A percentile compares a stretch with the other conserved stretches of the same genome.
These are phyloP conservation scores for Gentiana dahurica DNA, from an alignment of 257 asterid species.

Conservation along the genomic window DNA sequence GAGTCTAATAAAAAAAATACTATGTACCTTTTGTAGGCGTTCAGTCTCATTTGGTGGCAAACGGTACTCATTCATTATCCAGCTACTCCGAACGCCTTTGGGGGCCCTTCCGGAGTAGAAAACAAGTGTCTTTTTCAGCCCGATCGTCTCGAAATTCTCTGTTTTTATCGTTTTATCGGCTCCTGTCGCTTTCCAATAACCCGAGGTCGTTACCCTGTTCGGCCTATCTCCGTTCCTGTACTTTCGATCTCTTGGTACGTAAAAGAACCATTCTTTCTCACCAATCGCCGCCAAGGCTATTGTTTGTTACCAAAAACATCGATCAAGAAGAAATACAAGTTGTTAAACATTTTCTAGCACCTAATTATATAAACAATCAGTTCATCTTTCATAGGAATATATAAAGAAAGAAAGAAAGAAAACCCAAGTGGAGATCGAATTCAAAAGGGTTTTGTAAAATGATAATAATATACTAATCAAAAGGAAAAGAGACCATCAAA, in stretches of 20 bases:
- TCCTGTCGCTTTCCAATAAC: slow-evolving; percentile 98
- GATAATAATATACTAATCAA: too few relatives aligned
- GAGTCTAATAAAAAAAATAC: too few relatives aligned
- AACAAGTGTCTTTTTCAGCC: slow-evolving; percentile 94
- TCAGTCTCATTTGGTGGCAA: slow-evolving; percentile 81
- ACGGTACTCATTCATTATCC: slow-evolving; percentile 98
- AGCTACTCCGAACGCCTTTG: slow-evolving; percentile 75
- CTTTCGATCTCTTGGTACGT: slow-evolving; percentile 89
- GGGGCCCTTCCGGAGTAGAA: slow-evolving; percentile 99
- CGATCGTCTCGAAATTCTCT: slow-evolving; percentile 57
- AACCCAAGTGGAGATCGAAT: too few relatives aligned
- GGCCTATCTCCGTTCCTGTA: slow-evolving; percentile 95
- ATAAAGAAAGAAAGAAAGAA: too few relatives aligned
- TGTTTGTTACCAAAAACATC: neutral
- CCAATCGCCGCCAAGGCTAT: slow-evolving; percentile 94
- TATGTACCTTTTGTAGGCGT: slow-evolving; percentile 73
- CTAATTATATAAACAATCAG: too few relatives aligned
- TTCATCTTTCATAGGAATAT: too few relatives aligned
- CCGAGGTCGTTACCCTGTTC: slow-evolving; percentile 93
- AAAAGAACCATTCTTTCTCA: slow-evolving; percentile 97
- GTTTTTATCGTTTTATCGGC: slow-evolving; percentile 83
- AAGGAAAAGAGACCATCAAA: too few relatives aligned
- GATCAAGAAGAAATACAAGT: neutral
- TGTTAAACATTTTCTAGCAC: too few relatives aligned
- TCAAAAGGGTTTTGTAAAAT: too few relatives aligned